Evolutionary conservation across 169 alveolate genomes (phyloP).

Genomic region (Plasmodium inui): DNA sequence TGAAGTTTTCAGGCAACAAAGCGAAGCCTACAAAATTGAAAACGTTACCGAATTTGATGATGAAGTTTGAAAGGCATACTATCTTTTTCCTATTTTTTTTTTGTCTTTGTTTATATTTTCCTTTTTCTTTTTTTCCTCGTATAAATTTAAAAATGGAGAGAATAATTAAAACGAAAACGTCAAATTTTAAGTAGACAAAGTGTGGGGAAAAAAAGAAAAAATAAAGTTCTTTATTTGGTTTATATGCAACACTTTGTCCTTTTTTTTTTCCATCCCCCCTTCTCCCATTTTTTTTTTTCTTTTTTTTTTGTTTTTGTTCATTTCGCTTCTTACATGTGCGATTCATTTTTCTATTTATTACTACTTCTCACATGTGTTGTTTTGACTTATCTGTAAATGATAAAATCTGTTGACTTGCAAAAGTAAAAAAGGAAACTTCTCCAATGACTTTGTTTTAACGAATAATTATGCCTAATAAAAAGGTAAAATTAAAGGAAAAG

Average conservation of each 20-base stretch:
- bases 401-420: background rate
- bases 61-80: slow-evolving; percentile 79
- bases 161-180: background rate
- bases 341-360: background rate
- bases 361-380: background rate
- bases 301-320: slow-evolving; percentile 8
- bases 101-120: slow-evolving; percentile 11
- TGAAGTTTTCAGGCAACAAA: slow-evolving; percentile 86
- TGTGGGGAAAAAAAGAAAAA: background rate
- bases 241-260: background rate
- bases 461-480: background rate
- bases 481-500: background rate
- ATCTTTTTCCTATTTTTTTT: background rate
- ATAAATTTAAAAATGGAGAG: slow-evolving; percentile 1
- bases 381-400: background rate
- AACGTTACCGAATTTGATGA: slow-evolving; percentile 88
- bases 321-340: background rate
- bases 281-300: background rate
- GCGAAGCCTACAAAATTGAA: slow-evolving; percentile 81
- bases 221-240: background rate
- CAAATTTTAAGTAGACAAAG: background rate
- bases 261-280: background rate
- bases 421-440: background rate
- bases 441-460: slow-evolving; percentile 1
- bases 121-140: slow-evolving; percentile 40